Percentiles rank a stretch among this genome's conserved stretches.
Conservation (phyloP, 768 basidiomycete genomes). For the Lyophyllum shimeji region DNA sequence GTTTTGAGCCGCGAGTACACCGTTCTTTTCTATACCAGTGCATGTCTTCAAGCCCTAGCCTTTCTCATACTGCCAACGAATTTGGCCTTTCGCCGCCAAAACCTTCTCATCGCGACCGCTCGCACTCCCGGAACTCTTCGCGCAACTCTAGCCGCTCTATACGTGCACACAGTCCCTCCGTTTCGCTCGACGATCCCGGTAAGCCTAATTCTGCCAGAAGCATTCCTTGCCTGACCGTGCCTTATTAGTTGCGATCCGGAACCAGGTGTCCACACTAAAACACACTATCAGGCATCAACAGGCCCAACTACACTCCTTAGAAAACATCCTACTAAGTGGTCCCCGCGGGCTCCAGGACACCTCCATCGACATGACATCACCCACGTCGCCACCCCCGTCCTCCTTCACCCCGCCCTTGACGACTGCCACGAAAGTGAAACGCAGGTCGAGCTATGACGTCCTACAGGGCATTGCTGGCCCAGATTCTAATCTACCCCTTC, state of each 20-base stretch:
- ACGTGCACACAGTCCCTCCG: constrained; percentile 56
- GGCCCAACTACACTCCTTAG: constrained; percentile 71
- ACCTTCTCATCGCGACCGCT: constrained; percentile 29
- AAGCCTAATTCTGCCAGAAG: constrained; percentile 26
- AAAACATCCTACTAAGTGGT: constrained; percentile 64
- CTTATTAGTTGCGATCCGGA: constrained; percentile 70
- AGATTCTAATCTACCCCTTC: constrained; percentile 73
- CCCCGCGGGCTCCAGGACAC: constrained; percentile 56
- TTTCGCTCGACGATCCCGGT: constrained; percentile 69
- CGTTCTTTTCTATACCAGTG: constrained; percentile 19
- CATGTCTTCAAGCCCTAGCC: constrained; percentile 34
- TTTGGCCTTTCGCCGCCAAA: constrained; percentile 30
- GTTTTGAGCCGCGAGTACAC: constrained; percentile 6
- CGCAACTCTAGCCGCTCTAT: constrained; percentile 43
- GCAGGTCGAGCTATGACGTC: constrained; percentile 72
- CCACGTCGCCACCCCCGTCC: constrained; percentile 31
- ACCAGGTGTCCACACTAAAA: constrained; percentile 79
- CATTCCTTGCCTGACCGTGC: constrained; percentile 17
- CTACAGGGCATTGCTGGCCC: constrained; percentile 72
- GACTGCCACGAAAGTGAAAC: constrained; percentile 49
- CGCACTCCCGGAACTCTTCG: constrained; percentile 43
- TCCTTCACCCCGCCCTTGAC: constrained; percentile 23
- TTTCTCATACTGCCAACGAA: constrained; percentile 13
- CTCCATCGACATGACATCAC: constrained; percentile 32
- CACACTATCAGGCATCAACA: constrained; percentile 84